Base-by-base conservation (phyloP, 148 eudicot genomes). In the Nepenthes gracilis region DNA sequence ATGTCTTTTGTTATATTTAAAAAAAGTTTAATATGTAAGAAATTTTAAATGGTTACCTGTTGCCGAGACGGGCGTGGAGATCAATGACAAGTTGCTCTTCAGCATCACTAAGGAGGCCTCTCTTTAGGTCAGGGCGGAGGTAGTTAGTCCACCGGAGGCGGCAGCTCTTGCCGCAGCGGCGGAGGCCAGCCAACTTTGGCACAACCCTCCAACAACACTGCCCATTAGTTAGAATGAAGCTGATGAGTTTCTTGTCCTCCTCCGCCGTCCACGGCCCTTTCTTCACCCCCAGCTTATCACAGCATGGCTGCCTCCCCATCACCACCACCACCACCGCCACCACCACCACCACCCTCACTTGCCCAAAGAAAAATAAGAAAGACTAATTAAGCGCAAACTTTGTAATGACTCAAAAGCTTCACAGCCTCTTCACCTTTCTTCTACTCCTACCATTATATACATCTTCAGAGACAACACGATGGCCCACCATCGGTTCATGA, bases 201-300 rank as follows among this genome's bases (percentile, higher is more conserved):
- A 90, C 88, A 1, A 95, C 95, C 14, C 97, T 78, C 97, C 97
- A 90, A 62, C 97, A 90, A 67, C 95, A 90, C 70, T 90, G 97
- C n/a, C 97, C 97, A 54, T 84, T 87, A 0, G 90, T 82, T 38
- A 90, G 76, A 11, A 90, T 90, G 55, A 90, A 90, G 35, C 70
- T 84, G 45, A 90, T 90, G 33, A 90, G 86, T 64, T 90, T 86
- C 77, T 90, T 90, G 66, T 90, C 97, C 67, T 90, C 97, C 67
- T 90, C 97, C 1, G 85, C 91, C 1, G 97, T 87, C 97, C 97
- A 90, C 9, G 97, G 97, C 58, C 97, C 97, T 74, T 90, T 90
- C 80, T 90, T 90, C 62, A 90, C 97, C 51, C 95, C 95, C 15
- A 85, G 69, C 50, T 90, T 90, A 73, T 90, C 97, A 58, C 97